Conservation (phyloP, 768 basidiomycete species). For the Mycena kentingensis region DNA sequence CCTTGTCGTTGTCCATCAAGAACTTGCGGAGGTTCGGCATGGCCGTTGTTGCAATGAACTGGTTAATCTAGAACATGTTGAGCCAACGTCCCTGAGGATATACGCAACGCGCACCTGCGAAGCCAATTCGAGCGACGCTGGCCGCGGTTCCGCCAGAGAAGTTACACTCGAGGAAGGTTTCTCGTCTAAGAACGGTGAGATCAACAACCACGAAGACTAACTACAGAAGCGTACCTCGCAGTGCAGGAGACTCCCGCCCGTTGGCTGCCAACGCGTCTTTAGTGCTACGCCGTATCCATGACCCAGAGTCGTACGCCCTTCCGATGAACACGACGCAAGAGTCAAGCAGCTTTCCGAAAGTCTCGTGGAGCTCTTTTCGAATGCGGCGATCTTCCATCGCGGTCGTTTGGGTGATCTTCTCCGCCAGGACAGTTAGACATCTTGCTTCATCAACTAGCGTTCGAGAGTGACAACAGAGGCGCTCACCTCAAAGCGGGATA, state of each 20-base stretch:
- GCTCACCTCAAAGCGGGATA: conserved; percentile 74
- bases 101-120: conserved; percentile 43
- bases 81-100: background rate
- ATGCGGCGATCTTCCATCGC: conserved; percentile 88
- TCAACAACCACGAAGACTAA: background rate
- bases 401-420: conserved; percentile 85
- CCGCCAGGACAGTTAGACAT: conserved; percentile 75
- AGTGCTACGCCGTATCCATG: conserved; percentile 73
- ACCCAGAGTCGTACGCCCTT: conserved; percentile 70
- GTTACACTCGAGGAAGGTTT: conserved; percentile 51
- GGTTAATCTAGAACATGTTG: conserved; percentile 55
- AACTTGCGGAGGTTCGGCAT: conserved; percentile 79
- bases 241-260: conserved; percentile 72
- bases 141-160: conserved; percentile 38
- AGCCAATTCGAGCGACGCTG: conserved; percentile 44
- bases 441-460: conserved; percentile 38
- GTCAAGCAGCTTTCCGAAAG: conserved; percentile 84
- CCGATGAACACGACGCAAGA: conserved; percentile 73
- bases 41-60: conserved; percentile 66
- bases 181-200: conserved; percentile 48
- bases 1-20: conserved; percentile 82
- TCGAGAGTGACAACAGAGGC: background rate
- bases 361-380: conserved; percentile 90
- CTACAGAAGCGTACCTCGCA: conserved; percentile 54
- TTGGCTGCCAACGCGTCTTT: conserved; percentile 64